Evolutionary conservation across 148 eudicot genomes (phyloP).

Genomic region (Arbutus unedo): DNA sequence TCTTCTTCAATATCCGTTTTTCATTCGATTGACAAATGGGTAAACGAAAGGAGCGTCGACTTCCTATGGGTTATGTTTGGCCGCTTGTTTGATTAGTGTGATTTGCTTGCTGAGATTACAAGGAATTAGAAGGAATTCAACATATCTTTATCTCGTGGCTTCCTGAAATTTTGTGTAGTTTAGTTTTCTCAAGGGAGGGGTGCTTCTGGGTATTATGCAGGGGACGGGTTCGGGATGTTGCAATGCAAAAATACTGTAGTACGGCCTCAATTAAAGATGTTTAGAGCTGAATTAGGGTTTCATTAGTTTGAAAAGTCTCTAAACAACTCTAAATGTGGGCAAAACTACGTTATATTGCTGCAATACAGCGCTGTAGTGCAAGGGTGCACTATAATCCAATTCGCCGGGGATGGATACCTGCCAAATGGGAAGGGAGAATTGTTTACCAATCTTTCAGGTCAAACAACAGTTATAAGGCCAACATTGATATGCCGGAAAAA

Average conservation of each 20-base stretch:
- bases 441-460: background rate
- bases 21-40: conserved; percentile 47
- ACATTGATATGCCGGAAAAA: background rate
- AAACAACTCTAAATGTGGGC: no score
- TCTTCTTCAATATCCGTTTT: background rate
- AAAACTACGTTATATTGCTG: no score
- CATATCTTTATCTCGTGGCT: background rate
- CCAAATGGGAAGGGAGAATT: background rate
- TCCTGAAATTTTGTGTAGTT: background rate
- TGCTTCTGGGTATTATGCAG: no score
- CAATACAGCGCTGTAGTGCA: no score
- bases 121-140: background rate
- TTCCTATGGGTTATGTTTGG: background rate
- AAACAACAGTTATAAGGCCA: background rate
- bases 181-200: background rate
- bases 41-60: conserved; percentile 82
- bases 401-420: background rate
- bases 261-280: no score
- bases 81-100: background rate
- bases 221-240: background rate
- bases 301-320: no score
- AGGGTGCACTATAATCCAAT: no score
- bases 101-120: background rate
- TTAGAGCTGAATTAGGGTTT: no score
- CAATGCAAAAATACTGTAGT: no score